phyloP scores from a whole-genome alignment of 106 monocot species.

The Dioscorea dumetorum region DNA sequence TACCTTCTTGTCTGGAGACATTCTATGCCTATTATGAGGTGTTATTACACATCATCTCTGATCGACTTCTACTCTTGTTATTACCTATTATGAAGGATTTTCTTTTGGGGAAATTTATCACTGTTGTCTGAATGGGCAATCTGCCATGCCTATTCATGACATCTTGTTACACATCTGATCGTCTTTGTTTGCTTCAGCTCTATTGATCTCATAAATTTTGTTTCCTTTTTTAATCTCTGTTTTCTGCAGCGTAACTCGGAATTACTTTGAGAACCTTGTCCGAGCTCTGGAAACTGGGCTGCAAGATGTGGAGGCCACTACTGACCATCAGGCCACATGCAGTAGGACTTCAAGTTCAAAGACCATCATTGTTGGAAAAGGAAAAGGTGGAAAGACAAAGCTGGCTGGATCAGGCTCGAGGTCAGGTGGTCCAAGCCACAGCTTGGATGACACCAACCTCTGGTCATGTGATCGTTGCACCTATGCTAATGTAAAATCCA shows the following conservation, averaged over 20 bases:
- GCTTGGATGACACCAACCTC: slow-evolving; percentile 26
- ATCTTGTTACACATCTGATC: background rate
- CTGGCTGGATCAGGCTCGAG: no score
- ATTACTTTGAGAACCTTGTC: slow-evolving; percentile 34
- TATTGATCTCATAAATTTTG: background rate
- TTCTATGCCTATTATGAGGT: no score
- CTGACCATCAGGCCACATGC: background rate
- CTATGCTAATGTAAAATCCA: slow-evolving; percentile 37
- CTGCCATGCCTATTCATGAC: no score
- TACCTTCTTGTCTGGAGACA: no score
- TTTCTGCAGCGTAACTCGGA: slow-evolving; percentile 12
- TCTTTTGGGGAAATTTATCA: no score
- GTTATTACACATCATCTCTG: no score
- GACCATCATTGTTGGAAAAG: slow-evolving; percentile 9
- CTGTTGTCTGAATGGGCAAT: background rate
- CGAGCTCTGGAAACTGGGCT: slow-evolving; percentile 22
- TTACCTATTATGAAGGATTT: no score
- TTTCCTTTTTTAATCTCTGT: no score
- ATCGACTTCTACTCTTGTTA: no score
- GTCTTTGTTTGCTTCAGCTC: background rate
- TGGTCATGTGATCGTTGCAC: slow-evolving; percentile 82
- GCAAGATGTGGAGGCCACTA: background rate
- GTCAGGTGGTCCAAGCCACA: background rate
- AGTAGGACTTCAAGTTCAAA: slow-evolving; percentile 9
- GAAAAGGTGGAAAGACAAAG: slow-evolving; percentile 6